These are phyloP conservation scores for Lactarius indigo DNA, from an alignment of 768 basidiomycete genomes.

Conservation along the genomic window DNA sequence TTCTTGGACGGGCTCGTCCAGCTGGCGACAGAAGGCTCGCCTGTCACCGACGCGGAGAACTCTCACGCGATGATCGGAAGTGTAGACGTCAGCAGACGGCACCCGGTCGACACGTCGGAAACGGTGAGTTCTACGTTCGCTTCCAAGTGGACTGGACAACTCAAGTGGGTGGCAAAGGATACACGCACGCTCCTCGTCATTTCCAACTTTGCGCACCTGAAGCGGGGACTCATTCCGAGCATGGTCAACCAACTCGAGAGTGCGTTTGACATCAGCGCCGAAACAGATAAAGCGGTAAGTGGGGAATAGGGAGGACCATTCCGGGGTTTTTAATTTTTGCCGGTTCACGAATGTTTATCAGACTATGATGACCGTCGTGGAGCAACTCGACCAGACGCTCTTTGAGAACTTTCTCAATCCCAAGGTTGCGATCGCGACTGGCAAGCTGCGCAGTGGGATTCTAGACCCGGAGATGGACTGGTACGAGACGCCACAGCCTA, in stretches of 20 bases:
- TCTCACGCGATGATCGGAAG: slow-evolving; percentile 33
- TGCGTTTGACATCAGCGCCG: slow-evolving; percentile 66
- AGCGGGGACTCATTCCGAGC: slow-evolving; percentile 63
- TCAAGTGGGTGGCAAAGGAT: slow-evolving; percentile 49
- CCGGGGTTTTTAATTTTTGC: neutral
- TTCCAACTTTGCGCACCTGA: slow-evolving; percentile 81
- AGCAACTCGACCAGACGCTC: slow-evolving; percentile 81
- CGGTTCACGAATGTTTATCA: slow-evolving; percentile 36
- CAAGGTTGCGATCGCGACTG: slow-evolving; percentile 64
- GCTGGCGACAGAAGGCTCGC: slow-evolving; percentile 69
- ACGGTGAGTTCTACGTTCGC: slow-evolving; percentile 42
- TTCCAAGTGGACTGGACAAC: neutral
- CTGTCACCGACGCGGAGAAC: slow-evolving; percentile 39
- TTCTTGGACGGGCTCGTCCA: slow-evolving; percentile 84
- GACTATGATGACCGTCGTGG: slow-evolving; percentile 73
- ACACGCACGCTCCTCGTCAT: slow-evolving; percentile 83
- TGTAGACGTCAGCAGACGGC: slow-evolving; percentile 37
- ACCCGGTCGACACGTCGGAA: slow-evolving; percentile 59
- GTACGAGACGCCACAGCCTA: slow-evolving; percentile 91
- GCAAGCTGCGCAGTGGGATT: slow-evolving; percentile 75
- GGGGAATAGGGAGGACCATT: no score
- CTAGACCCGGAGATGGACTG: slow-evolving; percentile 83
- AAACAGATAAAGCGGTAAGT: slow-evolving; percentile 65
- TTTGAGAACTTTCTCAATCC: slow-evolving; percentile 87
- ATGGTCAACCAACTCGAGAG: slow-evolving; percentile 80